Evolutionary conservation across 306 rosid species (phyloP).

Genomic region (Malus asiatica): DNA sequence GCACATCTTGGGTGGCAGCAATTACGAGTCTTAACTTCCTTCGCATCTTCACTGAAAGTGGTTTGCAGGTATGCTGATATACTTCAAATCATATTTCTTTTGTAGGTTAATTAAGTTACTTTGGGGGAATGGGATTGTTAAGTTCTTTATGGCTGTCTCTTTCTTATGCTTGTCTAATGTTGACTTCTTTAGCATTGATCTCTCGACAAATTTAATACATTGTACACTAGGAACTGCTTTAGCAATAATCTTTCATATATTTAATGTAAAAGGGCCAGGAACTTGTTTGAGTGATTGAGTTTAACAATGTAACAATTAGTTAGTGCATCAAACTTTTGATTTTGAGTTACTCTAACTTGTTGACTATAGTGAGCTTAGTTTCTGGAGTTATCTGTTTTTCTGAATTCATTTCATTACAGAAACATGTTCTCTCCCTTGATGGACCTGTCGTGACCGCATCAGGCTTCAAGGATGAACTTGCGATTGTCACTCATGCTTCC

Average conservation of each 20-base stretch:
- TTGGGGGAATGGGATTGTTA: neutral
- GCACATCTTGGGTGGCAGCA: slow-evolving; percentile 88
- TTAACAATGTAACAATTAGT: neutral
- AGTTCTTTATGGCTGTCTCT: neutral
- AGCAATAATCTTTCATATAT: neutral
- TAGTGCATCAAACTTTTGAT: neutral
- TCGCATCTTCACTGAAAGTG: slow-evolving; percentile 82
- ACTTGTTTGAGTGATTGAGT: neutral
- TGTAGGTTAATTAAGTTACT: neutral
- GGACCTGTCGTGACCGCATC: slow-evolving; percentile 94
- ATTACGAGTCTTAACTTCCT: slow-evolving; percentile 78
- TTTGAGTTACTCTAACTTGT: neutral
- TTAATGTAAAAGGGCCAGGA: neutral
- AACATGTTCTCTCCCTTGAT: slow-evolving; percentile 60
- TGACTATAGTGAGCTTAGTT: neutral
- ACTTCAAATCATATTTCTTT: neutral
- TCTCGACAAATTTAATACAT: neutral
- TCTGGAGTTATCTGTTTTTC: slow-evolving; percentile 9
- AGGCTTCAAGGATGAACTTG: slow-evolving; percentile 80
- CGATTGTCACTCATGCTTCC: slow-evolving; percentile 74
- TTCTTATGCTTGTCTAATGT: neutral
- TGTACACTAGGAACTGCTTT: neutral
- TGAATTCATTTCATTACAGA: slow-evolving; percentile 47
- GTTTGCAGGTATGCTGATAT: slow-evolving; percentile 73
- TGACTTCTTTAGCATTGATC: neutral